phyloP scores from a whole-genome alignment of 805 yeast genomes.

The Debaryomyces maramus region DNA sequence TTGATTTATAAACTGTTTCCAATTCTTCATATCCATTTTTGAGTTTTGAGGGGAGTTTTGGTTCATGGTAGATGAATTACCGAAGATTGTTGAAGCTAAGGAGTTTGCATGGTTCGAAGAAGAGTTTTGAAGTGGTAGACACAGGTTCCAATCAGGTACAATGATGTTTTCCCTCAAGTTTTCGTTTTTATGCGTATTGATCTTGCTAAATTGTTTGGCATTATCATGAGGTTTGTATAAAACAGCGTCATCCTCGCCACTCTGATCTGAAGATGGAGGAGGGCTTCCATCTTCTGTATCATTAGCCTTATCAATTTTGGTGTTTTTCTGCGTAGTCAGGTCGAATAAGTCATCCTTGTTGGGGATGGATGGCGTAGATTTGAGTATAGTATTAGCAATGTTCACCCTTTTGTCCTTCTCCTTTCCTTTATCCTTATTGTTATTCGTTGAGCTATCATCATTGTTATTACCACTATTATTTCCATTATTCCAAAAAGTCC shows the following conservation, averaged over 20 bases:
- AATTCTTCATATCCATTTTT: slow-evolving; percentile 32
- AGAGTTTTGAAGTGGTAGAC: slow-evolving; percentile 31
- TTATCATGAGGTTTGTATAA: slow-evolving; percentile 44
- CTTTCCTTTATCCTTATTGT: slow-evolving; percentile 10
- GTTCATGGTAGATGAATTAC: slow-evolving; percentile 26
- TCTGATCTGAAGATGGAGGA: slow-evolving; percentile 6
- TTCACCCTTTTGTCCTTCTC: slow-evolving; percentile 11
- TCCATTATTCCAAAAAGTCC: slow-evolving; percentile 38
- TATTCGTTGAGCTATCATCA: slow-evolving; percentile 2
- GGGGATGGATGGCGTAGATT: slow-evolving; percentile 31
- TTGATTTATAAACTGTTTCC: slow-evolving; percentile 36
- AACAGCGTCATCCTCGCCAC: slow-evolving; percentile 39
- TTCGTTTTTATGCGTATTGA: slow-evolving; percentile 46
- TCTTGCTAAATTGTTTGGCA: slow-evolving; percentile 38
- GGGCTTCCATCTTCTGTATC: slow-evolving; percentile 9
- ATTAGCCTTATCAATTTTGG: slow-evolving; percentile 10
- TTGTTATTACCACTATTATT: slow-evolving; percentile 9
- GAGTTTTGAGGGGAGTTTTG: slow-evolving; percentile 15
- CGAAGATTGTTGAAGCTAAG: slow-evolving; percentile 23
- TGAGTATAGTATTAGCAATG: slow-evolving; percentile 31
- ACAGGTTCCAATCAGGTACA: slow-evolving; percentile 43
- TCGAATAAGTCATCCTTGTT: slow-evolving; percentile 13
- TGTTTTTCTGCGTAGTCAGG: slow-evolving; percentile 4
- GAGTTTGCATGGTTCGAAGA: slow-evolving; percentile 14
- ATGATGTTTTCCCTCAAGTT: slow-evolving; percentile 39